Evolutionary conservation across 306 rosid genomes (phyloP).

Genomic region (Cicer pinnatifidum): DNA sequence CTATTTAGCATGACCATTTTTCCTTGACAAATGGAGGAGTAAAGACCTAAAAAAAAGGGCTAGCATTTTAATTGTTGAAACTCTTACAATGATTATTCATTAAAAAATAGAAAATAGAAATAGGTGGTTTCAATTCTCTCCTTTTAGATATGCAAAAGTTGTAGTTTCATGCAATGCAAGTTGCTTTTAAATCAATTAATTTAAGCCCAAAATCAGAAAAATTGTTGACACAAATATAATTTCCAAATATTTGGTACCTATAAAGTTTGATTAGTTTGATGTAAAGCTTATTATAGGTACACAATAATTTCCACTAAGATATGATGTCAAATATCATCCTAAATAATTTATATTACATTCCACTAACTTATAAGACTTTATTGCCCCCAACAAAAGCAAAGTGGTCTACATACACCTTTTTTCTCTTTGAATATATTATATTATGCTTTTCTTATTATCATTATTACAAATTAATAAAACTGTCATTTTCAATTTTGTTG

Average conservation of each 20-base stretch:
- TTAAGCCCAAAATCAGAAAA: constrained; percentile 7
- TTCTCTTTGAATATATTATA: constrained; percentile 51
- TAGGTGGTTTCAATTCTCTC: neutral
- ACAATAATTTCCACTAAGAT: constrained; percentile 59
- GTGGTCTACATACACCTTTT: constrained; percentile 66
- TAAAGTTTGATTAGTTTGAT: constrained; percentile 40
- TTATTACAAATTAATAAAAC: constrained; percentile 37
- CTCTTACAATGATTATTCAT: no score
- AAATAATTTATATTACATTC: constrained; percentile 46
- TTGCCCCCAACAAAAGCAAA: constrained; percentile 84
- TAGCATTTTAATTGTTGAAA: no score
- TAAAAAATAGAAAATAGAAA: no score
- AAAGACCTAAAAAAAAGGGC: no score
- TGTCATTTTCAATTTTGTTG: constrained; percentile 49
- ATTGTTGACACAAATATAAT: constrained; percentile 3
- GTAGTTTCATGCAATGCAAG: constrained; percentile 14
- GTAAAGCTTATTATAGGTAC: constrained; percentile 48
- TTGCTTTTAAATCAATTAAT: constrained; percentile 5
- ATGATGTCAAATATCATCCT: constrained; percentile 47
- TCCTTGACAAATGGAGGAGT: no score
- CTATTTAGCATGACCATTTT: no score
- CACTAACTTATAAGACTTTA: constrained; percentile 64
- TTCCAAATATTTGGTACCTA: constrained; percentile 39
- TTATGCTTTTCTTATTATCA: constrained; percentile 1
- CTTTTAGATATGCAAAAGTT: neutral